Base-by-base conservation (phyloP, 2,329 filamentous ascomycete genomes). In the Aphanocladium album region DNA sequence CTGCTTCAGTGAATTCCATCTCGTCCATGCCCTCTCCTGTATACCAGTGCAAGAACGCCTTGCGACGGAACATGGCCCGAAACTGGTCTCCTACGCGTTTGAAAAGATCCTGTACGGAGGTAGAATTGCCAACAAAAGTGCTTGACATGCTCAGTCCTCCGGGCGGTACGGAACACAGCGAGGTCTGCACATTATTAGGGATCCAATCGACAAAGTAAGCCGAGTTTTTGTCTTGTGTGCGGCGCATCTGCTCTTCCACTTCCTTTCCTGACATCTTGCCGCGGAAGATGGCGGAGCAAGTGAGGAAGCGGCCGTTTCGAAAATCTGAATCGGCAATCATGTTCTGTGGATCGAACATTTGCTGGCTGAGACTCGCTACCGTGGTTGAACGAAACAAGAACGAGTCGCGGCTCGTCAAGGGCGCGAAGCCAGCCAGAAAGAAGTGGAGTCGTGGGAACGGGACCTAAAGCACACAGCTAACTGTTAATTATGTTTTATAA, bases 11-110 rank as follows among this genome's bases (percentile, higher is more conserved):
- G 85, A 99, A 99, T 84, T 99, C 95, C 95, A 99, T 98, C 89
- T 99, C 95, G 82, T 99, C 95, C 95, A 99, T 99, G 83, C 95
- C 95, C 87, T 99, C 95, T 76, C 93, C 93, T 87, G 95, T 99
- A 84, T 99, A 99, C 95, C 95, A 99, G 85, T 98, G 95, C 87
- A 99, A 91, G 92, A 99, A 99, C 88, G 95, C 95, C 90, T 98
- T 99, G 83, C 95, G 92, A 83, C 95, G 88, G 89, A 99, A 99
- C 95, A 99, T 99, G 77, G 93, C 95, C 82, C 89, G 93, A 88
- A 99, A 99, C 83, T 99, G 95, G 80, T 99, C 95, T 76, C 95
- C 95, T 71, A 99, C 84, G 87, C 95, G 93, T 91, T 99, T 98
- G 90, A 99, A 99, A 72, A 99, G 90, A 84, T 99, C 95, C 86